These are phyloP conservation scores for Phialemoniopsis sp. DNA, from an alignment of 2,329 filamentous ascomycete genomes.

Conservation along the genomic window DNA sequence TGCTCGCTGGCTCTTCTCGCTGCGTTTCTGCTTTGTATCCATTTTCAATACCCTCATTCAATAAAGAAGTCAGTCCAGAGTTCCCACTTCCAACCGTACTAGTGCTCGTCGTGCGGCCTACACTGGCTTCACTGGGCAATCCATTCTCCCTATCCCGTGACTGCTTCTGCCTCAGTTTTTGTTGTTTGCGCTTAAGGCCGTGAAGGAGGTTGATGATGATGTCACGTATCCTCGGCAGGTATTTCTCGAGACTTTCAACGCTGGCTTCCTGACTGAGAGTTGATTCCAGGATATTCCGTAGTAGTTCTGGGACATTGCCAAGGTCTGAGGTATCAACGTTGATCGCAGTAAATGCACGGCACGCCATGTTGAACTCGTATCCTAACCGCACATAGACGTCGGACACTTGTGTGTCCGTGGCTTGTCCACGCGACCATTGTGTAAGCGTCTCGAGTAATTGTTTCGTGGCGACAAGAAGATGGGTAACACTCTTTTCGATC, in stretches of 20 bases:
- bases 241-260: constrained; percentile 87
- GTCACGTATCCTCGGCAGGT: constrained; percentile 89
- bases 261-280: constrained; percentile 96
- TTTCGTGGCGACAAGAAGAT: constrained; percentile 95
- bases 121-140: constrained; percentile 10
- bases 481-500: constrained; percentile 98
- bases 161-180: constrained; percentile 69
- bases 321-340: constrained; percentile 93
- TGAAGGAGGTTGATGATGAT: constrained; percentile 98
- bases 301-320: constrained; percentile 87
- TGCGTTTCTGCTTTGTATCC: constrained; percentile 40
- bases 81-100: constrained; percentile 54
- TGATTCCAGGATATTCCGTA: constrained; percentile 88
- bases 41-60: constrained; percentile 56
- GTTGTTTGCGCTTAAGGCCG: constrained; percentile 94
- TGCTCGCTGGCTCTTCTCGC: constrained; percentile 20
- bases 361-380: constrained; percentile 99
- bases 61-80: constrained; percentile 52
- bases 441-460: constrained; percentile 96
- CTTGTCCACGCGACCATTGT: constrained; percentile 91
- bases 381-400: constrained; percentile 96
- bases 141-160: constrained; percentile 48
- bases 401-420: constrained; percentile 91
- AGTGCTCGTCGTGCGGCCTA: constrained; percentile 50
- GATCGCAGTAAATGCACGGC: constrained; percentile 92